Conservation (phyloP, 2,329 filamentous ascomycete genomes). For the Botrytis fabae region DNA sequence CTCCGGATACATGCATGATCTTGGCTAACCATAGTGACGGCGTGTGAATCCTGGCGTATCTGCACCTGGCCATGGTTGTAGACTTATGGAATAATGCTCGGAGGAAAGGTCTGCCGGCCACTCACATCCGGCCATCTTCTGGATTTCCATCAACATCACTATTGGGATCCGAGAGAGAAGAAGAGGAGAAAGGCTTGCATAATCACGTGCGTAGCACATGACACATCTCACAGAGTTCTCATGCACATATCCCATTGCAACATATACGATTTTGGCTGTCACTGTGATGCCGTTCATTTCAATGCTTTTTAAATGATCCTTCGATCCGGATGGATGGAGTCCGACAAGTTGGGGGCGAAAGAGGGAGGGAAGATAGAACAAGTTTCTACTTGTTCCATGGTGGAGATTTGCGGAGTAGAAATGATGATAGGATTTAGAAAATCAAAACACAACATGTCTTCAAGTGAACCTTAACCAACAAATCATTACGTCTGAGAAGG, state of each 20-base stretch:
- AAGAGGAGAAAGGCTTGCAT: too few species aligned
- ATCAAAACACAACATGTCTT: slow-evolving; percentile 20
- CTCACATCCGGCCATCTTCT: slow-evolving; percentile 16
- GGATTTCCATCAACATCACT: background rate
- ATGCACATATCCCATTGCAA: background rate
- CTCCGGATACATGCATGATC: slow-evolving; percentile 24
- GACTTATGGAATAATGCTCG: slow-evolving; percentile 21
- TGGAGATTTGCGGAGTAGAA: slow-evolving; percentile 12
- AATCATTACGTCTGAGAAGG: background rate
- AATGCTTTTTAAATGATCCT: background rate
- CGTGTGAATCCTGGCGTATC: slow-evolving; percentile 21
- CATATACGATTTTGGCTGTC: background rate
- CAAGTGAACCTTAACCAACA: slow-evolving; percentile 16
- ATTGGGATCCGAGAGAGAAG: background rate
- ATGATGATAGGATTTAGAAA: slow-evolving; percentile 12
- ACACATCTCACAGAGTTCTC: background rate
- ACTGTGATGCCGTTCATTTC: background rate
- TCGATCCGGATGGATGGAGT: slow-evolving; percentile 5
- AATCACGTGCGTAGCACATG: background rate
- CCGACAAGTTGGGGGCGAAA: slow-evolving; percentile 1
- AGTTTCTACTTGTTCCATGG: slow-evolving; percentile 22
- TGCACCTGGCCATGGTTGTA: slow-evolving; percentile 23
- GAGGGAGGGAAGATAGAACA: slow-evolving; percentile 15
- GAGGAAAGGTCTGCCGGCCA: slow-evolving; percentile 13
- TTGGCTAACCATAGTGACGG: slow-evolving; percentile 23